Evolutionary conservation across 2,329 filamentous ascomycete genomes (phyloP).

Genomic region (Claviceps humidiphila): DNA sequence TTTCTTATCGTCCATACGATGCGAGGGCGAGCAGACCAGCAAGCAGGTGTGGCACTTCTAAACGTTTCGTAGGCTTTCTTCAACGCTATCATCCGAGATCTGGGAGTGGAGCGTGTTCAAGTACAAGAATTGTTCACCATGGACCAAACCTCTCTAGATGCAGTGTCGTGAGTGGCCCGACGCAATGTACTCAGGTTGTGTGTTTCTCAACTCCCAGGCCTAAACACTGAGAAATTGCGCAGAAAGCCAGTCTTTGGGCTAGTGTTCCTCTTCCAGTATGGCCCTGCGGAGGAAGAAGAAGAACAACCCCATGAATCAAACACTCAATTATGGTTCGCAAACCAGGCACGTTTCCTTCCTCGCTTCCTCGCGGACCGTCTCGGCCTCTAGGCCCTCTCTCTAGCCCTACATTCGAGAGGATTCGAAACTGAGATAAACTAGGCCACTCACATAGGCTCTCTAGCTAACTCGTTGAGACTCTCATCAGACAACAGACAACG

Average conservation of each 20-base stretch:
- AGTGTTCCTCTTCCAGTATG: slow-evolving; percentile 75
- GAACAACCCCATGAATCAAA: slow-evolving; percentile 36
- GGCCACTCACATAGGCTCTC: background rate
- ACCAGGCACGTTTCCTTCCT: slow-evolving; percentile 47
- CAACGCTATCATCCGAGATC: slow-evolving; percentile 67
- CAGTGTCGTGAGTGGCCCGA: slow-evolving; percentile 40
- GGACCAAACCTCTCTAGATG: slow-evolving; percentile 50
- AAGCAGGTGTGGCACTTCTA: background rate
- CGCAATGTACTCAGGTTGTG: background rate
- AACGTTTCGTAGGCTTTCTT: slow-evolving; percentile 53
- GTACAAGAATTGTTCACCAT: slow-evolving; percentile 66
- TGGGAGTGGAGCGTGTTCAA: slow-evolving; percentile 61
- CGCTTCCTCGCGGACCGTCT: background rate
- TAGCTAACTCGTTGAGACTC: background rate
- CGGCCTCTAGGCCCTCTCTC: background rate
- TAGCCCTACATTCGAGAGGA: no score
- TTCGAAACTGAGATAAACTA: background rate
- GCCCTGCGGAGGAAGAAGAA: slow-evolving; percentile 40
- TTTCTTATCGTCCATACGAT: background rate
- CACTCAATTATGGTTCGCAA: slow-evolving; percentile 73
- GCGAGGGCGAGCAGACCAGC: background rate
- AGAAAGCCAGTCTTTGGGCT: slow-evolving; percentile 68
- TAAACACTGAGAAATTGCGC: background rate
- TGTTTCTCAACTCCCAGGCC: background rate
- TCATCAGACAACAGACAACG: slow-evolving; percentile 59